Percentiles rank a stretch among this genome's conserved stretches.
Conservation (phyloP, 495 filamentous ascomycete genomes). For the Podospora bellae-mahoneyi region DNA sequence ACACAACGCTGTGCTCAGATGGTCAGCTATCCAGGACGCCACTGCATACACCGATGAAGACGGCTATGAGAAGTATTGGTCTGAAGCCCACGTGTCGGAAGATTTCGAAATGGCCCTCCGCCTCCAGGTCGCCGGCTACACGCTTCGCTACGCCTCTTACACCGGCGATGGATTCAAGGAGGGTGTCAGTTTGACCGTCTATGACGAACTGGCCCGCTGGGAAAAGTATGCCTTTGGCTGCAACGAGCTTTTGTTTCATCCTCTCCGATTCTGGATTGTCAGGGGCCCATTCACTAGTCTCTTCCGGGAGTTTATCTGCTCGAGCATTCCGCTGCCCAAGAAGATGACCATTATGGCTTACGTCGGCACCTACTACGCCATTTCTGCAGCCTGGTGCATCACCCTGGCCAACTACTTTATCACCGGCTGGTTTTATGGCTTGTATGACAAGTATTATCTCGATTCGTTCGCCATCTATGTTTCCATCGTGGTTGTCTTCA, state of each 20-base stretch:
- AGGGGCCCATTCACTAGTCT: slow-evolving; percentile 69
- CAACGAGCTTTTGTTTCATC: slow-evolving; percentile 77
- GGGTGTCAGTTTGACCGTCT: slow-evolving; percentile 81
- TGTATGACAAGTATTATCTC: slow-evolving; percentile 72
- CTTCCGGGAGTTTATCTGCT: slow-evolving; percentile 66
- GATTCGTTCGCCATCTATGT: slow-evolving; percentile 72
- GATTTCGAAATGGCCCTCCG: slow-evolving; percentile 85
- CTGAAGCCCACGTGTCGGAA: slow-evolving; percentile 75
- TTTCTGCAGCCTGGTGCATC: slow-evolving; percentile 75
- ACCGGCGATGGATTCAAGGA: slow-evolving; percentile 77
- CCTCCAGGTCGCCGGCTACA: slow-evolving; percentile 68
- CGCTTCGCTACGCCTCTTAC: slow-evolving; percentile 70
- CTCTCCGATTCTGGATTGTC: slow-evolving; percentile 60
- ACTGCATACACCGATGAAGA: slow-evolving; percentile 60
- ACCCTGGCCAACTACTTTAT: slow-evolving; percentile 75
- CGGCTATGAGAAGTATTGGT: slow-evolving; percentile 78
- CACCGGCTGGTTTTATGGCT: slow-evolving; percentile 69
- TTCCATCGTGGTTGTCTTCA: slow-evolving; percentile 59
- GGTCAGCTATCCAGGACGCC: slow-evolving; percentile 74
- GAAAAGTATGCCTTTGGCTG: slow-evolving; percentile 89
- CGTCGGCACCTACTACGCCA: slow-evolving; percentile 84
- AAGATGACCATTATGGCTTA: slow-evolving; percentile 81
- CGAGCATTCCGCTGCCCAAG: slow-evolving; percentile 70
- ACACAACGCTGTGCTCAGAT: slow-evolving; percentile 79
- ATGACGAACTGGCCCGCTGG: slow-evolving; percentile 79